Evolutionary conservation across 306 rosid species (phyloP), one percentile per base, ranked within the genome.

Genomic region (Ammopiptanthus mongolicus): DNA sequence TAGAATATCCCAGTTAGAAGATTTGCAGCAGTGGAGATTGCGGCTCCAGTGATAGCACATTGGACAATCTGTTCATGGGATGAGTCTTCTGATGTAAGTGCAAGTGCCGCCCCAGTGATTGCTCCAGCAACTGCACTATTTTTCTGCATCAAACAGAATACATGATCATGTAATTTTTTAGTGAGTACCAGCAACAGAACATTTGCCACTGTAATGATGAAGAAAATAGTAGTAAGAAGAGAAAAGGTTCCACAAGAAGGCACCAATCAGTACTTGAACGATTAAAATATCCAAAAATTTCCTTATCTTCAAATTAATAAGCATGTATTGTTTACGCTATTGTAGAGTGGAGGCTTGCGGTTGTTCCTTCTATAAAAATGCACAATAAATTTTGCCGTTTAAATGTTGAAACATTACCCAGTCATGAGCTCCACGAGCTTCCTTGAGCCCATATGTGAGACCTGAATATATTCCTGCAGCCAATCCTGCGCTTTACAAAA

Each of bases 61-160:
- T 88, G 95, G 74, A 86, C 93, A 60, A 94, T 87, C 58, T 90
- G 93, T 86, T 90, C 96, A 23, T 90, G 98, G 14, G 95, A 88
- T 1, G 88, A 17, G 61, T 84, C 71, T 0, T 91, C 96, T 12
- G 83, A 64, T 2, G 97, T 78, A 10, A 86, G 84, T 34, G 98
- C 96, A 50, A 93, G 79, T n/a, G 98, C 84, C 64, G 87, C 89
- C 1, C 97, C 98, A 0, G 97, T 90, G 0, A 88, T 34, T 4
- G 95, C 98, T 53, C 98, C 98, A 0, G 98, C 97, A 14, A 94
- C 85, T 51, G 88, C 97, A 69, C 96, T 94, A 75, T 90, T 94
- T 84, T 90, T 94, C 98, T 93, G 91, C 89, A 87, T 23, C 79
- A 55, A 81, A 55, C 25, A 77, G 1, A 76, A 67, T 9, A 22